These are phyloP conservation scores for Hypoxylon sp. DNA, from an alignment of 2,329 filamentous ascomycete species.

Conservation along the genomic window DNA sequence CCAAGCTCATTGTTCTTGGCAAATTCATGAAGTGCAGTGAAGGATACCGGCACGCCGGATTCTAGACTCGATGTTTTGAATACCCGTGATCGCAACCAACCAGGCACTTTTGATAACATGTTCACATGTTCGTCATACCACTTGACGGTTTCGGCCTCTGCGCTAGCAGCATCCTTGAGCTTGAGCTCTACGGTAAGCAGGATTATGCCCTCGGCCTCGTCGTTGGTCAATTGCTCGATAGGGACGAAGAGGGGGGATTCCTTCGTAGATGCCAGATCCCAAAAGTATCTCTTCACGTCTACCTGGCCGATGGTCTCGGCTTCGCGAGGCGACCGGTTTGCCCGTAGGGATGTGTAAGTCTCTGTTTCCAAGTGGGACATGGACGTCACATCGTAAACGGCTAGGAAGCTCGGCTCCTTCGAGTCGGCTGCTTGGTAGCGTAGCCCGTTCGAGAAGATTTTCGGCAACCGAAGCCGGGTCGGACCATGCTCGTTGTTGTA, in stretches of 20 bases:
- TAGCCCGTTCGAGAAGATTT: constrained; percentile 78
- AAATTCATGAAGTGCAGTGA: constrained; percentile 77
- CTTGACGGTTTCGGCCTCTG: constrained; percentile 62
- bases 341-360: constrained; percentile 72
- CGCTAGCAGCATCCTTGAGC: constrained; percentile 58
- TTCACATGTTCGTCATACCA: constrained; percentile 83
- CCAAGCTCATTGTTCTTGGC: constrained; percentile 70
- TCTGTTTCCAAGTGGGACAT: constrained; percentile 75
- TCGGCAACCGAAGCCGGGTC: constrained; percentile 76
- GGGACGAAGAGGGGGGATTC: constrained; percentile 64
- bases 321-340: constrained; percentile 62
- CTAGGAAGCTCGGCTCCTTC: constrained; percentile 73
- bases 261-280: constrained; percentile 68
- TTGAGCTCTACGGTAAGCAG: constrained; percentile 69
- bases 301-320: constrained; percentile 63
- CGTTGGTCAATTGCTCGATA: constrained; percentile 66
- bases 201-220: constrained; percentile 65
- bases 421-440: constrained; percentile 76
- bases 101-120: constrained; percentile 76
- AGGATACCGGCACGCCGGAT: constrained; percentile 60
- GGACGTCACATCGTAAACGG: constrained; percentile 81
- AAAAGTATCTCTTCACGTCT: constrained; percentile 74
- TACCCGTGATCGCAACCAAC: constrained; percentile 78
- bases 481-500: constrained; percentile 95
- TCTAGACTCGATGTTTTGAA: constrained; percentile 72